Base-by-base conservation (phyloP, 441 rosid species). In the Rhodomyrtus psidioides region DNA sequence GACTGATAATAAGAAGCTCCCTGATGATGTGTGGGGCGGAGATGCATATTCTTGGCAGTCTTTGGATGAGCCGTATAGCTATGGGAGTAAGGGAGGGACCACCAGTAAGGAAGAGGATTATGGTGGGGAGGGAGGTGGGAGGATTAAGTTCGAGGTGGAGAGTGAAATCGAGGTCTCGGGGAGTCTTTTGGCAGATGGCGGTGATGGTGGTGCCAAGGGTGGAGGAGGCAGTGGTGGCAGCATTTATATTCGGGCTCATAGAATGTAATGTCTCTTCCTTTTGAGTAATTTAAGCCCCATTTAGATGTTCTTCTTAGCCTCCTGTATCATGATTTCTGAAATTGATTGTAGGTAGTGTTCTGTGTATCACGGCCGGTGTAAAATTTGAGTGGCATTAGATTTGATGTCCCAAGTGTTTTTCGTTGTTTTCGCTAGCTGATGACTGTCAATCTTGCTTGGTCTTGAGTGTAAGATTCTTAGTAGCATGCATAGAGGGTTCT, bases 141-240 rank as follows among this genome's bases (percentile, higher is more conserved):
- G 96, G 89, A 90, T 95, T 81, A 81, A 90, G 87, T 83, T 94
- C 53, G 91, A 88, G 60, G 88, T 91, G 39, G 57, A 24, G 44
- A 86, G 88, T 83, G 88, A 87, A n/a, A 76, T 93, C 30, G 93
- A 89, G 81, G 91, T 98, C 84, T 93, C 93, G n/a, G 99, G 98
- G 58, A 88, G 86, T 87, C 76, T 98, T 87, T 91, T 92, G 93
- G 98, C 98, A 2, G 95, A 96, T 81, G 99, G 99, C 51, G 98
- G 91, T 81, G 91, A 93, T 89, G 98, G 96, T 75, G 98, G 99
- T 83, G 89, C 55, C 82, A 96, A 95, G 88, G 99, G 99, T 51
- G 99, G 99, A 53, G 99, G 99, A 53, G 99, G 99, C 6, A 91
- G 98, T 53, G 99, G 99, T 84, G 99, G 99, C 39, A 95, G 99